Conservation (phyloP, 2,329 filamentous ascomycete genomes). For the Fusarium stilboides region DNA sequence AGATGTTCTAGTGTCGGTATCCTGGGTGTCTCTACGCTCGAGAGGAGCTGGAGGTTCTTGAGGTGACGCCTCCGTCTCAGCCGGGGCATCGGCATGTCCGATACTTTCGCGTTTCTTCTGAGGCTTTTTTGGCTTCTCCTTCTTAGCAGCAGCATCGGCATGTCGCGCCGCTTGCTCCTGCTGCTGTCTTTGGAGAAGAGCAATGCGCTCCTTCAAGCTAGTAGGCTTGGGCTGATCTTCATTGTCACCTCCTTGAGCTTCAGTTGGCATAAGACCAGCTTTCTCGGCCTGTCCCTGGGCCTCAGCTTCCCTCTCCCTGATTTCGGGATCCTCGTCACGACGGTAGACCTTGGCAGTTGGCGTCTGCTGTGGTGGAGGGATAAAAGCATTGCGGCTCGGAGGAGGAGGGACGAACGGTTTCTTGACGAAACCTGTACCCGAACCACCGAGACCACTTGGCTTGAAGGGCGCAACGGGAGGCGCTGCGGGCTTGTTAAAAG, state of each 20-base stretch:
- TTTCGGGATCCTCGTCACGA: slow-evolving; percentile 87
- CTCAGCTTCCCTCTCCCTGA: slow-evolving; percentile 76
- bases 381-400: slow-evolving; percentile 90
- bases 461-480: slow-evolving; percentile 93
- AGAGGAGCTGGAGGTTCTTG: slow-evolving; percentile 50
- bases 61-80: slow-evolving; percentile 51
- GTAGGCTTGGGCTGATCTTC: slow-evolving; percentile 93
- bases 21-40: slow-evolving; percentile 65
- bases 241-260: slow-evolving; percentile 65
- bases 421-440: slow-evolving; percentile 84
- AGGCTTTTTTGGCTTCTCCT: slow-evolving; percentile 86
- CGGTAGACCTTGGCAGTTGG: slow-evolving; percentile 83
- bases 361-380: slow-evolving; percentile 81
- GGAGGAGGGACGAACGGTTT: slow-evolving; percentile 97
- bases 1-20: slow-evolving; percentile 65
- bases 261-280: slow-evolving; percentile 71
- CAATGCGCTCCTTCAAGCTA: slow-evolving; percentile 95
- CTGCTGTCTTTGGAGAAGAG: slow-evolving; percentile 93
- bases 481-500: slow-evolving; percentile 92
- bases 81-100: slow-evolving; percentile 51
- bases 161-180: slow-evolving; percentile 88
- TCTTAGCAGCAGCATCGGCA: slow-evolving; percentile 82
- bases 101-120: slow-evolving; percentile 77
- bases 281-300: slow-evolving; percentile 77
- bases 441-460: slow-evolving; percentile 72